Base-by-base conservation (phyloP, 164 flowering plant genomes). In the Nelumbo lutea region DNA sequence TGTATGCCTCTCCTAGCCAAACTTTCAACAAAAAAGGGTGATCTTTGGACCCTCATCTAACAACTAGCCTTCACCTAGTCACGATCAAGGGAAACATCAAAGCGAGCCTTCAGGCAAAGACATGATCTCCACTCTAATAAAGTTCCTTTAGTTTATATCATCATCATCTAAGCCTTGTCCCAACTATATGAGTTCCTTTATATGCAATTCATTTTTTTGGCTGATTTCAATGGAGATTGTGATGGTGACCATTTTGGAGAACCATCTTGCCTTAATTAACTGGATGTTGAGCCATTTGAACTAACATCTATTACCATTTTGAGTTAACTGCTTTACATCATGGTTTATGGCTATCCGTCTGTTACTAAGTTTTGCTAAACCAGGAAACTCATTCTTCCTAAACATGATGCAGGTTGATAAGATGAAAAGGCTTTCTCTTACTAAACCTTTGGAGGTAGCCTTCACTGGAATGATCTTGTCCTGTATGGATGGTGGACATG, bases 381-480 rank as follows among this genome's bases (percentile, higher is more conserved):
- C 39, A 60, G 58, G 6, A 11, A 42, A 59, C 64, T 56, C 9
- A 55, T 64, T 68, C 62, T 43, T 62, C 13, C 45, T 45, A 56
- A 48, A 70, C 43, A 50, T 73, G 63, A 42, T 83, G 83, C 88
- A 96, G 99, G 82, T 96, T 72, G 85, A 85, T 80, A 93, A 84
- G 83, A 79, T 90, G 73, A 89, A 82, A 70, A 85, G 56, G 59
- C 84, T 86, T 46, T 78, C 76, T 45, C 81, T 56, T 59, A 59
- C 78, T 43, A 90, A 77, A 77, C 92, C 93, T 38, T 75, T 93
- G 80, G 90, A 80, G 77, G 83, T 92, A 61, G 72, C 99, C 57
- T 89, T 93, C 81, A 92, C 98, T 64, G 99, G 99, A 70, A 84
- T 96, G 87, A 93, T 96, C 70, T 59, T 72, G 71, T 85, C 96